These are phyloP conservation scores for Mycosarcoma maydis DNA, from an alignment of 1,284 basidiomycete species.

Conservation along the genomic window DNA sequence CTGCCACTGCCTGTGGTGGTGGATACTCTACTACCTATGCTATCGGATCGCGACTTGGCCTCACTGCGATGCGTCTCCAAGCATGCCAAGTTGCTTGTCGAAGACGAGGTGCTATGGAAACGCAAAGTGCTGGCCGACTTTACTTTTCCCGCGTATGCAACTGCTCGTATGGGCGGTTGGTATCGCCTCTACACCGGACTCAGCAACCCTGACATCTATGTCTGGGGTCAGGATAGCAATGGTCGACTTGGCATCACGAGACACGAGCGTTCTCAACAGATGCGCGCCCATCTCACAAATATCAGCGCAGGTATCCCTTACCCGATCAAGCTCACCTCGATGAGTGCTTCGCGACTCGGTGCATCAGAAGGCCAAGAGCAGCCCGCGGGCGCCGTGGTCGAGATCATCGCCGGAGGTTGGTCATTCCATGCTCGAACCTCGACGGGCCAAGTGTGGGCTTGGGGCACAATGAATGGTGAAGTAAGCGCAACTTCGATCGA, in stretches of 20 bases:
- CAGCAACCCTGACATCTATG: constrained; percentile 27
- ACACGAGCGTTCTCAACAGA: neutral
- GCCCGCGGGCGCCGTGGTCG: constrained; percentile 8
- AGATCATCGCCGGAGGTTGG: constrained; percentile 51
- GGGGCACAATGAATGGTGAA: constrained; percentile 48
- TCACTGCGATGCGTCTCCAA: constrained; percentile 19
- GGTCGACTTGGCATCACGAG: constrained; percentile 26
- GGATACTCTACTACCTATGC: constrained; percentile 32
- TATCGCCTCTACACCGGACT: constrained; percentile 44
- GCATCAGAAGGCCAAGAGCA: neutral
- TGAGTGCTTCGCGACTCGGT: neutral
- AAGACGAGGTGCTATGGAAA: constrained; percentile 46
- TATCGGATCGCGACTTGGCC: constrained; percentile 27
- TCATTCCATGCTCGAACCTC: constrained; percentile 45
- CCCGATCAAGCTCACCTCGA: constrained; percentile 15
- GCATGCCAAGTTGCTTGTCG: constrained; percentile 15
- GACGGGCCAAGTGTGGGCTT: constrained; percentile 30
- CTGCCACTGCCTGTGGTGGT: constrained; percentile 31
- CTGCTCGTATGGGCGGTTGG: constrained; percentile 39
- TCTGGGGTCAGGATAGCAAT: constrained; percentile 38
- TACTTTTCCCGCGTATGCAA: constrained; percentile 37
- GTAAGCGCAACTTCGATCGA: neutral
- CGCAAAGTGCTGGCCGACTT: constrained; percentile 42
- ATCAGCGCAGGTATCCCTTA: constrained; percentile 29
- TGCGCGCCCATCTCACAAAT: neutral